Conservation (phyloP, 2,329 filamentous ascomycete species). For the Colletotrichum sp. region DNA sequence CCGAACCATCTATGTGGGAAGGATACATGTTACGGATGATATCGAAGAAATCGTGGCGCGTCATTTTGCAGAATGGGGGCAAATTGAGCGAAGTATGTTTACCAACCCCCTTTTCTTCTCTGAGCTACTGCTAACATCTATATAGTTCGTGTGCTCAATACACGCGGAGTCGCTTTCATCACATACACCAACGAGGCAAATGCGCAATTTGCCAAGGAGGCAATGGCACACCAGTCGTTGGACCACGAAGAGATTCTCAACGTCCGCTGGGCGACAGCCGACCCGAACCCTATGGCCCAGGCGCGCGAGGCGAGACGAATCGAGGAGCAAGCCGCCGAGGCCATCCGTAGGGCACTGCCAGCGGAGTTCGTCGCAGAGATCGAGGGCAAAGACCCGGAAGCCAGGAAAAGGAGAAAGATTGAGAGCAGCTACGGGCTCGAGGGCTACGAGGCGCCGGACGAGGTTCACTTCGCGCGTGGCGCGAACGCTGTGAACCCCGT, state of each 20-base stretch:
- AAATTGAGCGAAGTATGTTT: slow-evolving; percentile 74
- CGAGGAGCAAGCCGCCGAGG: slow-evolving; percentile 96
- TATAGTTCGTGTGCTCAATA: slow-evolving; percentile 79
- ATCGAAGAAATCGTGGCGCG: slow-evolving; percentile 95
- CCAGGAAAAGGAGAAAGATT: slow-evolving; percentile 85
- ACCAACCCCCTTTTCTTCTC: not conserved
- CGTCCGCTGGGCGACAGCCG: slow-evolving; percentile 94
- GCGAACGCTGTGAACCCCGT: slow-evolving; percentile 68
- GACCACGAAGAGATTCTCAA: slow-evolving; percentile 94
- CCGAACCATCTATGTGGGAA: slow-evolving; percentile 88
- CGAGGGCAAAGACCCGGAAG: slow-evolving; percentile 87
- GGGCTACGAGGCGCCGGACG: slow-evolving; percentile 92
- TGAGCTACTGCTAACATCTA: not conserved
- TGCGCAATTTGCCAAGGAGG: slow-evolving; percentile 89
- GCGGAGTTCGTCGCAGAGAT: slow-evolving; percentile 92
- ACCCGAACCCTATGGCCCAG: slow-evolving; percentile 94
- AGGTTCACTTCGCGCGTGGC: slow-evolving; percentile 88
- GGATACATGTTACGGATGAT: slow-evolving; percentile 95
- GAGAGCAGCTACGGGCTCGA: slow-evolving; percentile 88
- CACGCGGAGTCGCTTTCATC: slow-evolving; percentile 89
- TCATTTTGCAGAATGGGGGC: slow-evolving; percentile 97
- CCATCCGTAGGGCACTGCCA: slow-evolving; percentile 85
- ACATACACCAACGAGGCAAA: slow-evolving; percentile 84
- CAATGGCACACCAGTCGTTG: slow-evolving; percentile 92
- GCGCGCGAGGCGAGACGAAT: slow-evolving; percentile 87